Evolutionary conservation across 768 basidiomycete species (phyloP), one percentile per base, ranked within the genome.

Genomic region (Serendipita sp.): DNA sequence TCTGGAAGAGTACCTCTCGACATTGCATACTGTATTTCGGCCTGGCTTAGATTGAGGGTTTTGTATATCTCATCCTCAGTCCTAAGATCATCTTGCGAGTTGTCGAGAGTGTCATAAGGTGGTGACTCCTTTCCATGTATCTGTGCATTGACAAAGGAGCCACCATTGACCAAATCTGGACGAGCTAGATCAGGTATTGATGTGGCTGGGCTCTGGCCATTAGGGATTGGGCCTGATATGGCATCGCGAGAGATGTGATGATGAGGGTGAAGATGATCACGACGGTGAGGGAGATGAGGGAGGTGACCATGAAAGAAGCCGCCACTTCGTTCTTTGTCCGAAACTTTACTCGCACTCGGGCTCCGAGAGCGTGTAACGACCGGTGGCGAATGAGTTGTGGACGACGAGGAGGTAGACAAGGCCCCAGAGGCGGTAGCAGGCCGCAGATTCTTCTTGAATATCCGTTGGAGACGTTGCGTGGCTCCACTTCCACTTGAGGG

Each of bases 341-440:
- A 28, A 4, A 32, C 35, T 8, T 37, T 37, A 35, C 56, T 60
- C 8, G 56, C 56, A 2, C 56, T 60, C 5, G 56, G 56, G 32
- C 56, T 60, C 10, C 56, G 56, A 11, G 56, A 28, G 24, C 56
- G 56, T n/a, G 28, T 38, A 10, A 60, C 24, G 7, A 37, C 34
- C 16, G 56, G 56, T 10, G 56, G 56, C n/a, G 56, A 60, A 32
- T 24, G 56, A 10, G 56, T 10, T 24, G 56, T 28, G 8, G 56
- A 28, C 24, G 56, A 60, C 1, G 56, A n/a, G 8, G 56, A 16
- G 7, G 34, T 60, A 10, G 56, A 60, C 16, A 60, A 28, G 13
- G 56, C 56, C 10, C 56, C 56, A 60, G 56, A 60, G 24, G 56
- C 56, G 28, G 56, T 60, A 18, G 56, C 56, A 37, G 56, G 56